Base-by-base conservation (phyloP, 2,329 filamentous ascomycete species). In the Botrytis fabae region DNA sequence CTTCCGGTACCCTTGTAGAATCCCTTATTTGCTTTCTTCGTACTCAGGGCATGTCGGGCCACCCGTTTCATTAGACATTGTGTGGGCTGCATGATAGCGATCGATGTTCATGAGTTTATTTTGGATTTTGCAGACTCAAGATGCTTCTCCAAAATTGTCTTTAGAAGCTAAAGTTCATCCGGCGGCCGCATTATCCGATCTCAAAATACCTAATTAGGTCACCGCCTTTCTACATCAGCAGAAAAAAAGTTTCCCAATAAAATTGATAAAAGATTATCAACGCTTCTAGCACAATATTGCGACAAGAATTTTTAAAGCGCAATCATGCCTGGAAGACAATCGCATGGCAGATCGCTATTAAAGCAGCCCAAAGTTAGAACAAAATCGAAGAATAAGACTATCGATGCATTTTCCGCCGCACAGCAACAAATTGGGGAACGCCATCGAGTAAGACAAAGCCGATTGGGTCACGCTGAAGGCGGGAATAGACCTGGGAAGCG, bases 1-100 rank as follows among this genome's bases (percentile, higher is more conserved):
- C 94, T 92, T 64, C 95, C 88, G 79, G 92, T 98, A 81, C 96
- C 96, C 87, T 98, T 98, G 90, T 99, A 99, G 89, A 91, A 99
- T 78, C 95, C 95, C 81, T 94, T 93, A 82, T 92, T 93, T 81
- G 95, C 91, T 83, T 96, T 91, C 85, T 99, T 99, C 78, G 95
- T 97, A 20, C 93, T 98, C 80, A 99, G 89, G 70, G 88, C 87
- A 74, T 95, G 86, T 80, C 95, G 94, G 83, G 91, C 89, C 80
- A 94, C 88, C 73, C 89, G 88, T 81, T 90, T 86, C 78, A 88
- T 87, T 79, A 97, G 90, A 76, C 85, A 82, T 79, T 88, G 86
- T 25, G 92, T 93, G 72, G 92, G 88, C 82, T 89, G 87, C 90
- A 93, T 93, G 71, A 69, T 77, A 70, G 70, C 54, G 64, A 71